Evolutionary conservation across 2,329 filamentous ascomycete species (phyloP).

Genomic region (Penicillium palitans): DNA sequence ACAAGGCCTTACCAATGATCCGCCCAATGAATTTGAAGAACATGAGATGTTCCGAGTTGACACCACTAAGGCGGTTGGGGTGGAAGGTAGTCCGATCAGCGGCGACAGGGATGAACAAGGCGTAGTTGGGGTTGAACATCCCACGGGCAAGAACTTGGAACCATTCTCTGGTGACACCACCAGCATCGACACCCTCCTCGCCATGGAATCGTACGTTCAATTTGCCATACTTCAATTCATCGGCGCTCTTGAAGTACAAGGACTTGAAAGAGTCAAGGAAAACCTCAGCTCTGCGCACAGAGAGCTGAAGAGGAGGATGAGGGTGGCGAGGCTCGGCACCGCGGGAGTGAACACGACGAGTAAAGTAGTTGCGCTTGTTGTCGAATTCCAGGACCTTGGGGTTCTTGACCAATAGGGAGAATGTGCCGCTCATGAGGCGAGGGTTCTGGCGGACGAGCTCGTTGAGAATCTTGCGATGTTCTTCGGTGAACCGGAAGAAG

Average conservation of each 20-base stretch:
- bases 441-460: constrained; percentile 96
- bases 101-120: constrained; percentile 92
- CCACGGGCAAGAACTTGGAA: constrained; percentile 96
- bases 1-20: constrained; percentile 96
- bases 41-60: constrained; percentile 93
- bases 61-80: constrained; percentile 86
- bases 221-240: constrained; percentile 99
- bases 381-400: constrained; percentile 98
- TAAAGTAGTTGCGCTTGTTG: constrained; percentile 99
- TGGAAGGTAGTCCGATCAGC: constrained; percentile 98
- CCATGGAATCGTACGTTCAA: constrained; percentile 96
- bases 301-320: constrained; percentile 77
- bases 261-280: constrained; percentile 98
- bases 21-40: constrained; percentile 99
- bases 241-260: constrained; percentile 93
- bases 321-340: constrained; percentile 69
- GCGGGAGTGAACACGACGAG: constrained; percentile 80
- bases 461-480: constrained; percentile 95
- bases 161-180: constrained; percentile 97
- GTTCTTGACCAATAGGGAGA: constrained; percentile 94
- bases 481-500: constrained; percentile 97
- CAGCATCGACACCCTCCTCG: constrained; percentile 96
- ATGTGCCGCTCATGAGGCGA: constrained; percentile 97
- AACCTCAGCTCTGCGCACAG: constrained; percentile 88
- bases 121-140: constrained; percentile 99